Evolutionary conservation across 371 early-diverging fungal species (phyloP), one percentile per base, ranked within the genome.

Genomic region (Choanephora cucurbitarum): DNA sequence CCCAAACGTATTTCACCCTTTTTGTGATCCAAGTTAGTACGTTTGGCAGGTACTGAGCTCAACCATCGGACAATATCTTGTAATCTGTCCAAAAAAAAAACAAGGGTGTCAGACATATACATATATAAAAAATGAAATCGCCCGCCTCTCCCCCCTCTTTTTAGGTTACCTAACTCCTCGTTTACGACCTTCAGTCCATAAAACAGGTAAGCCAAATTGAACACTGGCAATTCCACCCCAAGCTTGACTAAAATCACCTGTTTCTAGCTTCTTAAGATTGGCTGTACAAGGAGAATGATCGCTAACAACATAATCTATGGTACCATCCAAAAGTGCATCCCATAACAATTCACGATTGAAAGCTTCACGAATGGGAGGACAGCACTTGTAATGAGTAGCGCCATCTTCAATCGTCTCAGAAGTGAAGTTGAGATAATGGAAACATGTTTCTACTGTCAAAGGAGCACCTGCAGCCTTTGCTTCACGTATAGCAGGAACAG

Each of bases 201-300:
- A 74, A 18, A 90, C 78, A 19, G 88, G 83, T 33, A 91, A 75
- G 15, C 91, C 91, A 66, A 90, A 87, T 67, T 90, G 90, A n/a
- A 91, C 86, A 33, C 87, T 82, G 15, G 91, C 87, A 64, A 91
- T 89, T 54, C 92, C 92, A 58, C 92, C 92, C 92, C 92, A 91
- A 22, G 92, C 91, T 46, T 77, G 75, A 39, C 86, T 76, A 71
- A 91, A 91, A 69, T 91, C 86, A 53, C 90, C 90, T 40, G 80
- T 74, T 14, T 73, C 77, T 43, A 80, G 73, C 48, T 78, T 75
- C 77, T 91, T 91, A 49, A 91, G 74, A 19, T 89, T 84, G 5
- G 88, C 86, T 3, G 88, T 88, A 64, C 91, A 90, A 34, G 92
- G 92, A 18, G 92, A 91, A 62, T 91, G 92, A 59, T 91, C 92